These are phyloP conservation scores for Colletotrichum tamarilloi DNA, from an alignment of 2,329 filamentous ascomycete species.

Conservation along the genomic window DNA sequence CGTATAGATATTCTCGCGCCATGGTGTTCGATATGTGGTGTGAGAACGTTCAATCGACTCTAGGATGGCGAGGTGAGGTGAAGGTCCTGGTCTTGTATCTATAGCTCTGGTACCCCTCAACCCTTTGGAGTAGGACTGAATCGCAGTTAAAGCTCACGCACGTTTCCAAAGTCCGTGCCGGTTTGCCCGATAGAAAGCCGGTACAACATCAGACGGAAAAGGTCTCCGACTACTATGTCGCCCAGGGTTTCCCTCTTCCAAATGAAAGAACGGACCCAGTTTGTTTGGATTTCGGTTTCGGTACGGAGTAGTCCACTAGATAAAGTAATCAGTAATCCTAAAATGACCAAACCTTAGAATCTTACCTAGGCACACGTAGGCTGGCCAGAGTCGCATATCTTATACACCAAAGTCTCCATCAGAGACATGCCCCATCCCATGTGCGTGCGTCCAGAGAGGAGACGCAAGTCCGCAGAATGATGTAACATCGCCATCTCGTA, in stretches of 20 bases:
- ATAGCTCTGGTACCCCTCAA: neutral
- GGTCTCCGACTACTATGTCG: neutral
- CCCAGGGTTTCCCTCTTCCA: neutral
- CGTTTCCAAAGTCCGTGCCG: neutral
- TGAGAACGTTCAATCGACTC: no score
- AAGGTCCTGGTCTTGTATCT: neutral
- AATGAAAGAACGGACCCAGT: neutral
- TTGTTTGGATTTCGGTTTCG: neutral
- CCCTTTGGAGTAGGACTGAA: neutral
- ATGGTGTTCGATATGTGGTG: neutral
- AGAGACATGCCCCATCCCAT: neutral
- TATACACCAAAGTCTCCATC: neutral
- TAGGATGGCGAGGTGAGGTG: neutral
- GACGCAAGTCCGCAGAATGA: neutral
- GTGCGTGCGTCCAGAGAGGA: neutral
- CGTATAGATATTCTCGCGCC: slow-evolving; percentile 27
- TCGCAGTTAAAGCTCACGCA: neutral
- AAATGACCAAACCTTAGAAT: neutral
- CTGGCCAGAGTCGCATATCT: neutral
- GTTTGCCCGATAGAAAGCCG: neutral
- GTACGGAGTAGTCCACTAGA: neutral
- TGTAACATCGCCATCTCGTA: neutral
- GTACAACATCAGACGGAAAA: neutral
- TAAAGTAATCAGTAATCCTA: neutral
- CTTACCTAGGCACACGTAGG: neutral